Percentiles rank a stretch among this genome's conserved stretches.
These are phyloP conservation scores for Globisporangium mamillatum DNA, from an alignment of 352 stramenopile species.

Conservation along the genomic window DNA sequence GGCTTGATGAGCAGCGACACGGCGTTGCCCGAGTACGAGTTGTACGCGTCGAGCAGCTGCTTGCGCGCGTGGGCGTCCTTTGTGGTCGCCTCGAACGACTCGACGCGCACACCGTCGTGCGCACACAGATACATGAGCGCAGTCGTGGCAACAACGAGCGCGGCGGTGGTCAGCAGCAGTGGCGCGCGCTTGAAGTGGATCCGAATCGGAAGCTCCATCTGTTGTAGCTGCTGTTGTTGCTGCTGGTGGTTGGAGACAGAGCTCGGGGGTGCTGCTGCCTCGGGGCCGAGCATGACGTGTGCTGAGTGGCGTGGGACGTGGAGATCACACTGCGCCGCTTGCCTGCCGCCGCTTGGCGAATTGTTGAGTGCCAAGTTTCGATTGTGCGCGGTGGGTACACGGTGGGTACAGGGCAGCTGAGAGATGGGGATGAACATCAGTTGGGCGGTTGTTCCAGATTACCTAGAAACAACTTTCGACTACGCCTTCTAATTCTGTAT, in stretches of 20 bases:
- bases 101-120: not conserved
- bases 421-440: not conserved
- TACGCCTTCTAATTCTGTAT: too few species aligned
- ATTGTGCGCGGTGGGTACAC: not conserved
- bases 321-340: too few species aligned
- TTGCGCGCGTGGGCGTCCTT: constrained; percentile 8
- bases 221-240: not conserved
- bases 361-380: too few species aligned
- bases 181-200: not conserved
- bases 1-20: constrained; percentile 6
- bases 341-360: too few species aligned
- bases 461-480: not conserved
- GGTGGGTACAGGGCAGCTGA: not conserved
- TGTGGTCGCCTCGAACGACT: not conserved
- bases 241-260: not conserved
- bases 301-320: not conserved
- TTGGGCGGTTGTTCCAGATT: not conserved
- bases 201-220: not conserved
- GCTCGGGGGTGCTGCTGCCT: not conserved
- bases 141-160: not conserved
- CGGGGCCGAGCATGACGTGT: not conserved
- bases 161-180: not conserved
- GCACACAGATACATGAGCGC: not conserved
- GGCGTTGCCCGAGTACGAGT: constrained; percentile 11
- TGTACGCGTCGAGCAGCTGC: constrained; percentile 9